phyloP scores from a whole-genome alignment of 2,329 filamentous ascomycete species.

The Cladosporium sp. region DNA sequence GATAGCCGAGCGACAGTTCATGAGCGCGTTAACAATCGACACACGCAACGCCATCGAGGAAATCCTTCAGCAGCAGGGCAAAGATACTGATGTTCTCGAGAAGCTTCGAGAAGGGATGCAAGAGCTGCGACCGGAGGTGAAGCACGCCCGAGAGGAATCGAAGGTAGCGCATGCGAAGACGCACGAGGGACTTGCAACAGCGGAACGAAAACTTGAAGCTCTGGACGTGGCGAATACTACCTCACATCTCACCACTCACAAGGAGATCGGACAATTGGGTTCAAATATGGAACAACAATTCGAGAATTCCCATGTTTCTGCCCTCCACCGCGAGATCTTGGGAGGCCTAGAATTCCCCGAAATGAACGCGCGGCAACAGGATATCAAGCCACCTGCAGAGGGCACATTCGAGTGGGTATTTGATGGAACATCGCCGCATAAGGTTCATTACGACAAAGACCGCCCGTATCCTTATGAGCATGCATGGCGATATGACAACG shows the following conservation, averaged over 20 bases:
- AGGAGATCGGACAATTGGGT: too few species aligned
- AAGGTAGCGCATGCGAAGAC: not conserved
- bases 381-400: not conserved
- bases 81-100: not conserved
- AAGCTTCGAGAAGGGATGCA: not conserved
- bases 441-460: too few species aligned
- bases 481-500: too few species aligned
- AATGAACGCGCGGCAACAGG: not conserved
- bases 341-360: not conserved
- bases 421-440: not conserved
- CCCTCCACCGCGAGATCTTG: not conserved
- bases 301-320: too few species aligned
- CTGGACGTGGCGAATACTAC: too few species aligned
- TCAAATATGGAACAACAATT: too few species aligned
- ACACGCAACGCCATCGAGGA: not conserved
- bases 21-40: not conserved
- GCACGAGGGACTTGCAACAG: too few species aligned
- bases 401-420: conserved; percentile 3
- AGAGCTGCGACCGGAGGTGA: not conserved
- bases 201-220: too few species aligned
- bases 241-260: too few species aligned
- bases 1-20: not conserved
- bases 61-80: not conserved
- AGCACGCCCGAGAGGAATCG: not conserved
- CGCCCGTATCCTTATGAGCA: too few species aligned